phyloP scores from a whole-genome alignment of 768 basidiomycete species.

The Strobilomyces dryophilus region DNA sequence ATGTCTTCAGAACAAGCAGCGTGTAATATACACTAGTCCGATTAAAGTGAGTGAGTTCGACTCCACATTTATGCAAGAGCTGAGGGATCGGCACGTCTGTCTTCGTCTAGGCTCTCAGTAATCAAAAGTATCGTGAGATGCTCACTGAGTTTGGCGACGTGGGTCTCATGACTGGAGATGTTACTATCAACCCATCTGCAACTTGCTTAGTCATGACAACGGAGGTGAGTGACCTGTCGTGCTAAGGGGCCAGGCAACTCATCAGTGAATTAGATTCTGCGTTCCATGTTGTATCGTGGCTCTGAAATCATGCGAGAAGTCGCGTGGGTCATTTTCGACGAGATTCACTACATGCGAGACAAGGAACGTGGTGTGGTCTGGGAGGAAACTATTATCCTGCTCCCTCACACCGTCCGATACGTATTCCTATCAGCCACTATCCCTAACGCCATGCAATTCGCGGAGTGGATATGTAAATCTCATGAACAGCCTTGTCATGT shows the following conservation, averaged over 20 bases:
- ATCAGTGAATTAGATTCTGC: conserved; percentile 66
- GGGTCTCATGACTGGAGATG: conserved; percentile 98
- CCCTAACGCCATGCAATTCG: conserved; percentile 99
- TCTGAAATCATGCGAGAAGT: conserved; percentile 99
- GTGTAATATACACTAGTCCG: conserved; percentile 98
- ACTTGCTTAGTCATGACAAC: conserved; percentile 99
- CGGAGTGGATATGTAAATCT: conserved; percentile 97
- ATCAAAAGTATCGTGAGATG: conserved; percentile 99
- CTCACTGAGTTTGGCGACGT: conserved; percentile 96
- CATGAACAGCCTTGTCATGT: conserved; percentile 99
- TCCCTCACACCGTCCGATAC: conserved; percentile 94
- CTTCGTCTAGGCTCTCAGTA: conserved; percentile 79
- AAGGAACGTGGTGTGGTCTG: conserved; percentile 99
- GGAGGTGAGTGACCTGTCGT: conserved; percentile 52
- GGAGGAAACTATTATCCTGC: conserved; percentile 98
- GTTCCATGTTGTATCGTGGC: conserved; percentile 98
- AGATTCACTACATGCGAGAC: conserved; percentile 99
- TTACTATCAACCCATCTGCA: conserved; percentile 96
- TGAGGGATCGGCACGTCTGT: conserved; percentile 15
- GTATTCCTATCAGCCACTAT: conserved; percentile 99
- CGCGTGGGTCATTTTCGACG: conserved; percentile 99
- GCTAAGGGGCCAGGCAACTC: not conserved
- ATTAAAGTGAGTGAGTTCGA: conserved; percentile 76
- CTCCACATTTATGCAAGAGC: conserved; percentile 6
- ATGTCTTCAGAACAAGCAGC: conserved; percentile 87